Conservation (phyloP, 1,139 yeast species). For the Geotrichum carabidarum region DNA sequence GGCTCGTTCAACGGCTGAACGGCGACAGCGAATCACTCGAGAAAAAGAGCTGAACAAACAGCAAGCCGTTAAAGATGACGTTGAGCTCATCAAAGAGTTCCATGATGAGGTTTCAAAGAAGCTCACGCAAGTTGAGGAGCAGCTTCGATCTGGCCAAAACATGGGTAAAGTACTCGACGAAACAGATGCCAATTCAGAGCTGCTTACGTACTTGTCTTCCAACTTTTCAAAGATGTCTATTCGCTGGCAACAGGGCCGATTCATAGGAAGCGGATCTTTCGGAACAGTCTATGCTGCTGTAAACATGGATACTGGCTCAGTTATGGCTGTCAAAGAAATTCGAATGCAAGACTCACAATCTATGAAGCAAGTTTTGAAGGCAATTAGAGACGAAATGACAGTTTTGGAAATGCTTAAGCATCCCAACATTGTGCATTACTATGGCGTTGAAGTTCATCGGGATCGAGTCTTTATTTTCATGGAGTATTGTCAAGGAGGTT, state of each 20-base stretch:
- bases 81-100: conserved; percentile 50
- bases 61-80: conserved; percentile 48
- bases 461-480: conserved; percentile 92
- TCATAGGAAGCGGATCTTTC: conserved; percentile 92
- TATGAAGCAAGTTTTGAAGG: conserved; percentile 77
- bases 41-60: conserved; percentile 16
- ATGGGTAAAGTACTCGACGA: conserved; percentile 90
- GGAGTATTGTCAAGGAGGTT: conserved; percentile 98
- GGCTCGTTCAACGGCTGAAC: conserved; percentile 77
- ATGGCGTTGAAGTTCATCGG: conserved; percentile 94
- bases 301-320: conserved; percentile 90
- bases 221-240: conserved; percentile 87
- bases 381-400: conserved; percentile 93
- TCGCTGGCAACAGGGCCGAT: conserved; percentile 95
- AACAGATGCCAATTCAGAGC: conserved; percentile 80
- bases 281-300: conserved; percentile 92
- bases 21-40: conserved; percentile 39
- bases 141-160: conserved; percentile 47
- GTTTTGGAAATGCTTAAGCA: conserved; percentile 91
- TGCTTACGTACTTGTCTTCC: conserved; percentile 78
- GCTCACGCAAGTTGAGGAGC: conserved; percentile 54
- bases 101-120: conserved; percentile 57
- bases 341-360: conserved; percentile 85
- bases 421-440: conserved; percentile 93
- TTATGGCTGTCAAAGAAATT: conserved; percentile 95